Base-by-base conservation (phyloP, 2,329 filamentous ascomycete genomes). In the Microcyclospora tardicrescens region DNA sequence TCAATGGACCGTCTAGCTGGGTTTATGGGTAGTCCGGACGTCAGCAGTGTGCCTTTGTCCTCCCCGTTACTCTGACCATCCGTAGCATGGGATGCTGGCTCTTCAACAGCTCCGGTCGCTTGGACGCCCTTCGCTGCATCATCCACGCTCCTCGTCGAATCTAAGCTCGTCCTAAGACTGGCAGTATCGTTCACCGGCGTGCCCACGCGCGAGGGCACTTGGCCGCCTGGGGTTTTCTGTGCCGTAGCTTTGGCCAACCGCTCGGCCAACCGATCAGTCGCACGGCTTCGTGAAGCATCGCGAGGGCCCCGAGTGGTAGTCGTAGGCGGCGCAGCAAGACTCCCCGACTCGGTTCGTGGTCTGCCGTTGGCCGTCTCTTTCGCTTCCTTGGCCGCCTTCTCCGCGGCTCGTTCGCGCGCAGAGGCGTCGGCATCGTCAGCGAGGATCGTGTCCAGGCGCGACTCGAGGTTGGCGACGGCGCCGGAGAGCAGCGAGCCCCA, bases 391-490 rank as follows among this genome's bases (percentile, higher is more conserved):
- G 35, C 14, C 13, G 58, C 52, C 33, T 59, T 49, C 30, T 65
- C 59, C 24, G 60, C 55, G 27, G 60, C 49, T 41, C 61, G 64
- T 39, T 57, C 58, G 43, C 59, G 63, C 36, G 62, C 66, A 36
- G 62, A 61, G 27, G 61, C 60, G 35, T 75, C 73, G 33, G 80
- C 77, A 39, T 84, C 78, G 49, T 95, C 87, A 38, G 85, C 78
- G 43, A 98, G 72, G 42, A 98, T 93, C 36, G 76, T 87, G 60
- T 98, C 91, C 43, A 98, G 73, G 33, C 84, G 79, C 43, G 87
- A 93, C 65, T 98, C 91, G 41, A 98, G 82, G 43, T 87, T 87
- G 39, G 87, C 86, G 43, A 96, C 85, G 46, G 89, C 87, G 61
- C 89, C 84, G 48, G 86, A 83, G 43, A 95, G 72, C 57, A 94